A percentile compares a stretch with the other conserved stretches of the same genome.
These are phyloP conservation scores for Zelopaecilomyces penicillatus DNA, from an alignment of 2,329 filamentous ascomycete species.

Conservation along the genomic window DNA sequence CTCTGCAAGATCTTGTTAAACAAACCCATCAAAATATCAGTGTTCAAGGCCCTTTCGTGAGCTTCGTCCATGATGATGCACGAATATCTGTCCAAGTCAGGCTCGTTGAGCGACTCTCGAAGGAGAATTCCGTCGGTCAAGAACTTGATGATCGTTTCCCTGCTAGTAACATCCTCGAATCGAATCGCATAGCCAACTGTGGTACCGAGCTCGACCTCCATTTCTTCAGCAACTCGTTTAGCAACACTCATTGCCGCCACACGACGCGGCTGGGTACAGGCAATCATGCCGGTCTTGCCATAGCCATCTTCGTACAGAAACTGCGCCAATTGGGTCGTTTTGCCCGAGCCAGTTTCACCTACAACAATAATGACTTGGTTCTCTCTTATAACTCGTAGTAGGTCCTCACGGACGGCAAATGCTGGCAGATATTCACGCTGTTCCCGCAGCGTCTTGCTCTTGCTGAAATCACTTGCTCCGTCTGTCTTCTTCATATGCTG, in stretches of 20 bases:
- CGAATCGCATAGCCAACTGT: constrained; percentile 94
- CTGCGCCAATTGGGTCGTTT: constrained; percentile 95
- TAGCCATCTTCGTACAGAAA: constrained; percentile 96
- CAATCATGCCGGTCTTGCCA: constrained; percentile 78
- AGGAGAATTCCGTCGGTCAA: constrained; percentile 97
- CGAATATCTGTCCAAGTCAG: constrained; percentile 89
- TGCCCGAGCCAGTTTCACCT: constrained; percentile 93
- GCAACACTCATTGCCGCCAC: constrained; percentile 99
- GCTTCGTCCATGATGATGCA: constrained; percentile 99
- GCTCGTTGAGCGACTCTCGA: constrained; percentile 85
- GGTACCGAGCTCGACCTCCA: constrained; percentile 84
- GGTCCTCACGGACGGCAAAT: constrained; percentile 90
- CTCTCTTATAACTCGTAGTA: constrained; percentile 84
- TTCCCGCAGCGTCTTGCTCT: constrained; percentile 81
- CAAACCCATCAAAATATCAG: constrained; percentile 91
- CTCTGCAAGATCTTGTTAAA: constrained; percentile 95
- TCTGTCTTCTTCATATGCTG: constrained; percentile 82
- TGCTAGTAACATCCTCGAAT: constrained; percentile 96
- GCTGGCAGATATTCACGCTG: constrained; percentile 91
- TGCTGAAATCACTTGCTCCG: constrained; percentile 83
- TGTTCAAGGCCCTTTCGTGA: constrained; percentile 92
- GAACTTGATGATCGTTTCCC: constrained; percentile 94
- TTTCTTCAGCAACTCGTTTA: constrained; percentile 96
- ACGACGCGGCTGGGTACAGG: constrained; percentile 90
- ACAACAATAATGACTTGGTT: constrained; percentile 97